Evolutionary conservation across 345 rosid species (phyloP).

Genomic region (Rhodamnia argentea): DNA sequence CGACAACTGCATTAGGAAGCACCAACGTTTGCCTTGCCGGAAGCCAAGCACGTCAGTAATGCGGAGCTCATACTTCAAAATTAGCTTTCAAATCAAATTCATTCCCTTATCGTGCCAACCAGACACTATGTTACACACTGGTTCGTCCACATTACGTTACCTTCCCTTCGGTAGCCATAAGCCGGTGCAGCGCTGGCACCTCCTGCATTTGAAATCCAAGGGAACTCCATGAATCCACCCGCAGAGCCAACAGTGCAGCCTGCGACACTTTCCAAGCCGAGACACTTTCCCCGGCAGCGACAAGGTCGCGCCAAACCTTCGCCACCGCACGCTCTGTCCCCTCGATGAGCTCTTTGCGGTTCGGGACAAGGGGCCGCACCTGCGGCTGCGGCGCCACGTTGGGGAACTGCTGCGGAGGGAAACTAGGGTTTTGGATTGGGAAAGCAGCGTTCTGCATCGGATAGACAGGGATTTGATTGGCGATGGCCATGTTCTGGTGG

Average conservation of each 20-base stretch:
- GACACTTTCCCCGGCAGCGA: slow-evolving; percentile 45
- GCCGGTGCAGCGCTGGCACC: slow-evolving; percentile 51
- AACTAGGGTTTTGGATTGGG: slow-evolving; percentile 1
- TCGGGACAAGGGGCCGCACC: slow-evolving; percentile 8
- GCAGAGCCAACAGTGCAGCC: slow-evolving; percentile 27
- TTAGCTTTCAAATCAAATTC: neutral
- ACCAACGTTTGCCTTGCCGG: neutral
- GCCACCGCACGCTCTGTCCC: slow-evolving; percentile 33
- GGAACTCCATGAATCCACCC: slow-evolving; percentile 63
- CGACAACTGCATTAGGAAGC: neutral
- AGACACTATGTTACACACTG: neutral
- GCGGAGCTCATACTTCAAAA: neutral
- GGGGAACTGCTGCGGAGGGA: slow-evolving; percentile 7
- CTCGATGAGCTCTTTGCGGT: slow-evolving; percentile 7
- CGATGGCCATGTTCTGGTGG: slow-evolving; percentile 13
- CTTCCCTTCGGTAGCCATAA: slow-evolving; percentile 63
- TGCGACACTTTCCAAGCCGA: slow-evolving; percentile 53
- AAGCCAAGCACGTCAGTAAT: neutral
- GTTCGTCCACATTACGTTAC: slow-evolving; percentile 10
- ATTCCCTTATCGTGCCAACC: neutral
- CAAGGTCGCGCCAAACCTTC: slow-evolving; percentile 25
- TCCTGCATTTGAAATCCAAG: slow-evolving; percentile 67
- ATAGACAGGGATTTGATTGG: slow-evolving; percentile 12
- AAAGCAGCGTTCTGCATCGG: slow-evolving; percentile 17
- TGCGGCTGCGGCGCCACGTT: slow-evolving; percentile 11